Conservation (phyloP, 129 eudicot genomes). For the Centrapalus pauciflorus region DNA sequence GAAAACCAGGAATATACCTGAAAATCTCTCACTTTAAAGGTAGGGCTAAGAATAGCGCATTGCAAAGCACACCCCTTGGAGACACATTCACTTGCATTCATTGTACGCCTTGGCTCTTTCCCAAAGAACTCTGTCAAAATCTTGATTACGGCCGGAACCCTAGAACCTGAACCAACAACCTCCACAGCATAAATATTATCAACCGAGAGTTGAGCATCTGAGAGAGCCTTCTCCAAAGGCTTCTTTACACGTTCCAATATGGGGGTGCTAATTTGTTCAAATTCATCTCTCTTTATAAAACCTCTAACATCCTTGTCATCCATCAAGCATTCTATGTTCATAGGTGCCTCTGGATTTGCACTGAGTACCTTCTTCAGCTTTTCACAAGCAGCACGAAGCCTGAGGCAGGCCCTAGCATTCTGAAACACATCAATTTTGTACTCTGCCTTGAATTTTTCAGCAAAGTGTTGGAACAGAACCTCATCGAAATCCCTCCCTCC, state of each 20-base stretch:
- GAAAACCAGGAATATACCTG: slow-evolving; percentile 47
- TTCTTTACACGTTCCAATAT: slow-evolving; percentile 85
- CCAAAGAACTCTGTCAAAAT: slow-evolving; percentile 85
- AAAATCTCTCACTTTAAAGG: slow-evolving; percentile 85
- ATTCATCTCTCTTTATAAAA: slow-evolving; percentile 76
- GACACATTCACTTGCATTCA: slow-evolving; percentile 96
- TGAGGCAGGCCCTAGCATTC: slow-evolving; percentile 87
- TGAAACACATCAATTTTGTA: slow-evolving; percentile 78
- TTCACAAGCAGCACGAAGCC: slow-evolving; percentile 86
- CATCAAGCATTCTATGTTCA: slow-evolving; percentile 91
- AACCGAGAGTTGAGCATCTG: slow-evolving; percentile 62
- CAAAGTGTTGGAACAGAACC: slow-evolving; percentile 78
- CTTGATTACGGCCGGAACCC: slow-evolving; percentile 79
- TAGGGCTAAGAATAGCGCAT: slow-evolving; percentile 89
- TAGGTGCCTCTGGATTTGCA: slow-evolving; percentile 95
- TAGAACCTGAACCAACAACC: slow-evolving; percentile 91
- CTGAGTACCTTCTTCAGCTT: slow-evolving; percentile 86
- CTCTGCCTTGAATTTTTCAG: slow-evolving; percentile 71
- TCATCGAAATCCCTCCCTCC: slow-evolving; percentile 97
- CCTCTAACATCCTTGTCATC: slow-evolving; percentile 88
- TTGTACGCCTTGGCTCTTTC: slow-evolving; percentile 94
- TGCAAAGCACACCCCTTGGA: slow-evolving; percentile 85
- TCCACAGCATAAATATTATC: slow-evolving; percentile 79
- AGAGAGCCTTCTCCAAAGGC: slow-evolving; percentile 81
- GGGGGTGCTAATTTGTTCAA: slow-evolving; percentile 76